Percentiles rank a stretch among this genome's conserved stretches.
Conservation (phyloP, 441 rosid species). For the Geranium incanum region DNA sequence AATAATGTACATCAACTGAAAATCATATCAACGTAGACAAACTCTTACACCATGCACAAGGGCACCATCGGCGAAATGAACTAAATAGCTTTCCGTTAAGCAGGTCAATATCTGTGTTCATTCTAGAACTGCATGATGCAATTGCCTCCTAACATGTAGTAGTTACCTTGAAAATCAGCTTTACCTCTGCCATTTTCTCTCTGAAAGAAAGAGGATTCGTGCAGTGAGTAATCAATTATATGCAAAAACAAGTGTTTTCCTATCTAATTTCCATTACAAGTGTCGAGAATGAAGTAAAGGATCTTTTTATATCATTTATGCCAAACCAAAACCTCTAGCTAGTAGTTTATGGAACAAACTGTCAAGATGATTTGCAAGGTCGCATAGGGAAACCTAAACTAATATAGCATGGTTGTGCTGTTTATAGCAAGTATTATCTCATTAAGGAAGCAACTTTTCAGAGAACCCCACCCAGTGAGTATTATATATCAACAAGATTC, state of each 20-base stretch:
- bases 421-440: neutral
- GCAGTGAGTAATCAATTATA: conserved; percentile 1
- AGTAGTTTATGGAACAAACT: no score
- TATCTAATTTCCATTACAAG: neutral
- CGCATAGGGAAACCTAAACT: neutral
- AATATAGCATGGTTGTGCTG: neutral
- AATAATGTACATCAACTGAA: neutral
- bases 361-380: neutral
- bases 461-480: neutral
- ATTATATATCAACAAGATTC: neutral
- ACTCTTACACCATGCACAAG: neutral
- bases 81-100: no score
- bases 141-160: neutral
- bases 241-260: neutral
- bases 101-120: neutral
- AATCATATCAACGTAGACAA: neutral
- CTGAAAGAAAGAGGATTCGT: conserved; percentile 37
- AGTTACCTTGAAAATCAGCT: conserved; percentile 1
- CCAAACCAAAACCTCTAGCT: neutral
- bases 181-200: conserved; percentile 90
- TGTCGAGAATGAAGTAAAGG: neutral
- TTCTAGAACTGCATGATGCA: conserved; percentile 10
- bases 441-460: neutral
- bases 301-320: neutral
- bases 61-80: neutral